Conservation (phyloP, 805 yeast genomes). For the Priceomyces carsonii region DNA sequence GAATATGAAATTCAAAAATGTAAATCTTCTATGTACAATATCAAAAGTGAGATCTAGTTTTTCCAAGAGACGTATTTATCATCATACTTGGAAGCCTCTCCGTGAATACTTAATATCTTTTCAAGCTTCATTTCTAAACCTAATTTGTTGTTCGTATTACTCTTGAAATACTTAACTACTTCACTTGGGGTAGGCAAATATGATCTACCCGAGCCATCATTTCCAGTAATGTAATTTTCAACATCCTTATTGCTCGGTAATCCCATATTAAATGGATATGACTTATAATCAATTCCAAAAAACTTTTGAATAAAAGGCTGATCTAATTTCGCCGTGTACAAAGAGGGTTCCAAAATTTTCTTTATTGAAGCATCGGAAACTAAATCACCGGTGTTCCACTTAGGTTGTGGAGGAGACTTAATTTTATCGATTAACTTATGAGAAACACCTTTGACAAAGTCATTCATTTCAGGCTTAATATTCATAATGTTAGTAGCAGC, state of each 20-base stretch:
- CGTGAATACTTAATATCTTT: conserved; percentile 59
- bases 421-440: conserved; percentile 64
- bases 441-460: conserved; percentile 70
- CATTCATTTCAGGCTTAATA: conserved; percentile 49
- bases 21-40: conserved; percentile 13
- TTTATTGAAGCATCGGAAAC: conserved; percentile 18
- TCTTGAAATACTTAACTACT: conserved; percentile 62
- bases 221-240: conserved; percentile 66
- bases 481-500: conserved; percentile 74
- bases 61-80: conserved; percentile 45
- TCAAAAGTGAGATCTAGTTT: conserved; percentile 15
- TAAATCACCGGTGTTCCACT: conserved; percentile 21
- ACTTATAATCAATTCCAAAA: conserved; percentile 38
- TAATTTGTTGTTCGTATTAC: conserved; percentile 48
- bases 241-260: conserved; percentile 74
- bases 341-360: conserved; percentile 19
- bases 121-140: conserved; percentile 66
- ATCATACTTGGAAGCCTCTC: conserved; percentile 40
- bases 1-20: conserved; percentile 2
- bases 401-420: conserved; percentile 41
- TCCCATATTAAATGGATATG: conserved; percentile 70
- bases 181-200: conserved; percentile 70
- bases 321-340: conserved; percentile 25
- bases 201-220: conserved; percentile 62
- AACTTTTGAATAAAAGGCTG: conserved; percentile 39